Base-by-base conservation (phyloP, 805 yeast species). In the Ogataea philodendri region DNA sequence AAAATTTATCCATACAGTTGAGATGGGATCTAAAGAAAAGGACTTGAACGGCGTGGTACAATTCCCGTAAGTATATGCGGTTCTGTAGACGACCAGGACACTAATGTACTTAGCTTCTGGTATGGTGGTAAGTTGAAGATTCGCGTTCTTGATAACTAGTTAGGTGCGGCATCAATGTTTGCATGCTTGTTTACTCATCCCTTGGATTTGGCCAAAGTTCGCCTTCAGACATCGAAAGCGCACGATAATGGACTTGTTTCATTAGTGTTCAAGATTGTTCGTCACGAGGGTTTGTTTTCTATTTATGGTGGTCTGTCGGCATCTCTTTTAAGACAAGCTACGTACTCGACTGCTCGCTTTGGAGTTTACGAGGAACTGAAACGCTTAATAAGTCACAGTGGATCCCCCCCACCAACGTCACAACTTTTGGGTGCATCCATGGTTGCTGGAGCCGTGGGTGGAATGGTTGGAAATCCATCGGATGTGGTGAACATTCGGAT, bases 401-500 rank as follows among this genome's bases (percentile, higher is more conserved):
- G 62, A 14, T 59, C 59, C 33, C 63, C 68, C 17, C 83, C 82
- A 5, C 70, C 79, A 5, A 77, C 85, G 37, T 54, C 69, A 5
- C 69, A 74, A 11, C 66, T 86, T 35, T 63, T 86, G 37, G 87
- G 90, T 7, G 70, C 80, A 62, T 84, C 95, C 4, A 84, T 86
- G 93, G 45, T 82, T n/a, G 76, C 89, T 9, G 95, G 96, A 35
- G 84, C 81, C 17, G 60, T 78, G 39, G 96, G 96, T 42, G 95
- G 95, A 7, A 61, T 85, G 15, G 82, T 84, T 2, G 96, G 96
- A 15, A 86, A 86, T 54, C 95, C 95, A 3, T 78, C 93, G 1
- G 96, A 86, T 55, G 82, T 86, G 9, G 87, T 84, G 23, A 86
- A 86, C 49, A 84, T 86, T 45, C 74, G 95, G 62, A 86, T 86